Percentiles rank a stretch among this genome's conserved stretches.
Evolutionary conservation across 2,329 filamentous ascomycete species (phyloP).

Genomic region (Chalaropsis thielavioides): DNA sequence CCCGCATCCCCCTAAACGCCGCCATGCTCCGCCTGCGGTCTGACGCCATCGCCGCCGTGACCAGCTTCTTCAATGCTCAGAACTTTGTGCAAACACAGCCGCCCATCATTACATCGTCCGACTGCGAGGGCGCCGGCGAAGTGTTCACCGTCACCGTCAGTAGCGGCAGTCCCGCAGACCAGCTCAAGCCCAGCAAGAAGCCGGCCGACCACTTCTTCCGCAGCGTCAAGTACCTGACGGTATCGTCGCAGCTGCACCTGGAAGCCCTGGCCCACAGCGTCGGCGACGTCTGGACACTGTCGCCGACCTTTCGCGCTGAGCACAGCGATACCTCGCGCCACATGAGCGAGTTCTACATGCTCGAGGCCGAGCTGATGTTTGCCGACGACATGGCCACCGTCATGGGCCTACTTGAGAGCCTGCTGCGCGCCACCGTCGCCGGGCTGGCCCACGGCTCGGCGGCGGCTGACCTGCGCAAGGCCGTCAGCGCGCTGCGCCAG

Average conservation of each 20-base stretch:
- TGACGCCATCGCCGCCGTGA: constrained; percentile 57
- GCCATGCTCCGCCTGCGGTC: constrained; percentile 72
- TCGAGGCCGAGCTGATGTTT: constrained; percentile 82
- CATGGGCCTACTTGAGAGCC: constrained; percentile 66
- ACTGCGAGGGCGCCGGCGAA: constrained; percentile 92
- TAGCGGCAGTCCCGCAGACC: constrained; percentile 27
- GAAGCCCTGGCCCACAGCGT: constrained; percentile 82
- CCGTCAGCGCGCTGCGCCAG: constrained; percentile 19
- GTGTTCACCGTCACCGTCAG: constrained; percentile 74
- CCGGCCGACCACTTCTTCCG: constrained; percentile 55
- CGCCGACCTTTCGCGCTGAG: constrained; percentile 87
- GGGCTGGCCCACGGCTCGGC: constrained; percentile 31
- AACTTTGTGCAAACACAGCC: constrained; percentile 76
- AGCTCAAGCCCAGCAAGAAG: constrained; percentile 23
- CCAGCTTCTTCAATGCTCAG: constrained; percentile 56
- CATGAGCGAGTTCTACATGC: constrained; percentile 96
- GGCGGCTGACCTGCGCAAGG: constrained; percentile 31
- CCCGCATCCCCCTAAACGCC: constrained; percentile 67
- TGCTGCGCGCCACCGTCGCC: constrained; percentile 45
- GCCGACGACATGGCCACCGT: constrained; percentile 53
- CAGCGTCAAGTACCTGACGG: constrained; percentile 81
- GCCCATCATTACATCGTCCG: constrained; percentile 87
- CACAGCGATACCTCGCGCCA: constrained; percentile 86
- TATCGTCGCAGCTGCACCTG: constrained; percentile 86
- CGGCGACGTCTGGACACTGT: constrained; percentile 84